Evolutionary conservation across 768 basidiomycete species (phyloP).

Genomic region (Astraeus odoratus): DNA sequence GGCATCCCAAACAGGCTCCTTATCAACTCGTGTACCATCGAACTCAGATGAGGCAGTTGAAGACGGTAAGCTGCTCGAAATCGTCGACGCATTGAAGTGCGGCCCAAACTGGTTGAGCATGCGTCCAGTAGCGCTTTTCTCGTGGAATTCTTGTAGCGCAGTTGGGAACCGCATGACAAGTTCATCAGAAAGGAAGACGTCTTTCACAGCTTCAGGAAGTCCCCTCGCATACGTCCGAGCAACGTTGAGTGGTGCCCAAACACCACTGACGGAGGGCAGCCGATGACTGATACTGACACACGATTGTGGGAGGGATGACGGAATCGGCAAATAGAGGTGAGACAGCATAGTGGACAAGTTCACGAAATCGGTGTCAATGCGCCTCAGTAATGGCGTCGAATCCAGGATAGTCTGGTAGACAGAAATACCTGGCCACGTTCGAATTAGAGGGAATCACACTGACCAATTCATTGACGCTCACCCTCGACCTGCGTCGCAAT

Average conservation of each 20-base stretch:
- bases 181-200: conserved; percentile 54
- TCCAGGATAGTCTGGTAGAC: conserved; percentile 67
- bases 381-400: conserved; percentile 50
- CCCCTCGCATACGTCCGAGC: conserved; percentile 37
- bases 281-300: conserved; percentile 48
- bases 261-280: conserved; percentile 48
- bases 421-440: conserved; percentile 46
- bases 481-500: conserved; percentile 68
- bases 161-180: conserved; percentile 59
- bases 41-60: conserved; percentile 1
- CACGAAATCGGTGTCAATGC: conserved; percentile 75
- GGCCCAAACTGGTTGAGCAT: conserved; percentile 56
- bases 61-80: conserved; percentile 1
- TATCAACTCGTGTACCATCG: conserved; percentile 2
- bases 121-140: conserved; percentile 39
- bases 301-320: conserved; percentile 34
- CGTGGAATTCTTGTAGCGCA: conserved; percentile 52
- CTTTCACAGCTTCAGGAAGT: conserved; percentile 30
- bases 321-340: conserved; percentile 29
- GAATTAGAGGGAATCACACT: conserved; percentile 6
- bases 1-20: conserved; percentile 16
- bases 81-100: conserved; percentile 48
- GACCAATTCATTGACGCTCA: conserved; percentile 22
- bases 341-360: conserved; percentile 48
- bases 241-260: conserved; percentile 62